Evolutionary conservation across 106 monocot species (phyloP).

Genomic region (Hemerocallis citrina): DNA sequence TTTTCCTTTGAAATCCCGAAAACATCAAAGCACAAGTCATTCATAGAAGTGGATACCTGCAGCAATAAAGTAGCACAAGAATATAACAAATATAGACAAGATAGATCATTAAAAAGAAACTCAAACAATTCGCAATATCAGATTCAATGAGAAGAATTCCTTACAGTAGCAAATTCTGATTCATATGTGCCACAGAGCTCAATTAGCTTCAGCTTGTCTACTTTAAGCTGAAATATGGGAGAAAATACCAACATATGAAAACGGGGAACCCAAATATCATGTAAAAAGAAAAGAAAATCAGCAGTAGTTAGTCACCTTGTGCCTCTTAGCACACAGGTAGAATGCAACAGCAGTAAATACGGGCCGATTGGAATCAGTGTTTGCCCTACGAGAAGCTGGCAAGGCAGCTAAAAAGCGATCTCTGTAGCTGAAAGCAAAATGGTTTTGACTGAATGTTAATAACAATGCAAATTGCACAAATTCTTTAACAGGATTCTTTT

Average conservation of each 20-base stretch:
- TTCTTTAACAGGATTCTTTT: too few relatives aligned
- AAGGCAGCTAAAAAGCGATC: conserved; percentile 63
- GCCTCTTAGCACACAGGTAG: conserved; percentile 89
- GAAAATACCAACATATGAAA: background rate
- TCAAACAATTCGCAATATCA: too few relatives aligned
- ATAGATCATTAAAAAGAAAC: background rate
- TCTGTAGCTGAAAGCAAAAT: conserved; percentile 90
- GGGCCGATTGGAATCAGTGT: conserved; percentile 73
- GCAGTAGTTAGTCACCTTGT: conserved; percentile 50
- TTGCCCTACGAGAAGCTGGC: conserved; percentile 75
- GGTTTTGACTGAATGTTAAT: too few relatives aligned
- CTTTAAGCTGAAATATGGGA: conserved; percentile 56
- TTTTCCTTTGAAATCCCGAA: conserved; percentile 84
- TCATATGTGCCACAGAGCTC: conserved; percentile 86
- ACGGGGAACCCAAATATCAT: too few relatives aligned
- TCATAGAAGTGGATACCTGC: conserved; percentile 86
- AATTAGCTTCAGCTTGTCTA: conserved; percentile 80
- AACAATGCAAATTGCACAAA: too few relatives aligned
- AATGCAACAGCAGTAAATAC: conserved; percentile 96
- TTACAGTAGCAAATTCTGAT: conserved; percentile 78
- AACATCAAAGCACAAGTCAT: conserved; percentile 88
- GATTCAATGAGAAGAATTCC: background rate
- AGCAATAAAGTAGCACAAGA: too few relatives aligned
- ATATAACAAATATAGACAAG: background rate
- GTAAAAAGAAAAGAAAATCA: background rate